Percentiles rank a stretch among this genome's conserved stretches.
Conservation (phyloP, 1,139 yeast species). For the Arxiozyma slooffiae region DNA sequence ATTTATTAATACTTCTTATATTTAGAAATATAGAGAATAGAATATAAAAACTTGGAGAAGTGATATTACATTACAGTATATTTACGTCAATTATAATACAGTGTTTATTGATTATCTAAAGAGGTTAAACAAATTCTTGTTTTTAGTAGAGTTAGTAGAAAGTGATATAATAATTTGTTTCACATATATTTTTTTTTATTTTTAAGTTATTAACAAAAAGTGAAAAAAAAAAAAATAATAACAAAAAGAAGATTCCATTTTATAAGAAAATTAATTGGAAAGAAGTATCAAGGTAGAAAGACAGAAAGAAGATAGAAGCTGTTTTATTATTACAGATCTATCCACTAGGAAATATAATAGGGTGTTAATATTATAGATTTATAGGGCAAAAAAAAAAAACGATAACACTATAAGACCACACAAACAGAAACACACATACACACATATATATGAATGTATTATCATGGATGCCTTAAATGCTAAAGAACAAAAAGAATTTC, state of each 20-base stretch:
- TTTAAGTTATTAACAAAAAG: too few species aligned
- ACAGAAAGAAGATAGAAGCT: too few species aligned
- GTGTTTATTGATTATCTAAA: not conserved
- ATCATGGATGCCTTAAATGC: conserved; percentile 72
- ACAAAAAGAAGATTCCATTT: too few species aligned
- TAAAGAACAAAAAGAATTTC: conserved; percentile 94
- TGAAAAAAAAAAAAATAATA: too few species aligned
- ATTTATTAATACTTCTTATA: too few species aligned
- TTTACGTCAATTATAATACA: too few species aligned
- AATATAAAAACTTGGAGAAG: not conserved
- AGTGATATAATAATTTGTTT: not conserved
- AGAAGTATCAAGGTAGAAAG: not conserved
- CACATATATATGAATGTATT: too few species aligned
- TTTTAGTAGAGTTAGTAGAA: not conserved
- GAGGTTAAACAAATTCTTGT: too few species aligned
- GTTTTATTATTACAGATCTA: too few species aligned
- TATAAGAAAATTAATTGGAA: too few species aligned
- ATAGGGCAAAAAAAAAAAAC: not conserved
- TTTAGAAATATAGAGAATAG: not conserved
- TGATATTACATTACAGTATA: too few species aligned
- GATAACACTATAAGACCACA: not conserved
- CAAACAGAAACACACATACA: not conserved
- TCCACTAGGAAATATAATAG: not conserved
- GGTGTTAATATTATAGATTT: not conserved
- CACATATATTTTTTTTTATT: not conserved